Conservation (phyloP, 2,329 filamentous ascomycete genomes). For the Venturia oleaginea region DNA sequence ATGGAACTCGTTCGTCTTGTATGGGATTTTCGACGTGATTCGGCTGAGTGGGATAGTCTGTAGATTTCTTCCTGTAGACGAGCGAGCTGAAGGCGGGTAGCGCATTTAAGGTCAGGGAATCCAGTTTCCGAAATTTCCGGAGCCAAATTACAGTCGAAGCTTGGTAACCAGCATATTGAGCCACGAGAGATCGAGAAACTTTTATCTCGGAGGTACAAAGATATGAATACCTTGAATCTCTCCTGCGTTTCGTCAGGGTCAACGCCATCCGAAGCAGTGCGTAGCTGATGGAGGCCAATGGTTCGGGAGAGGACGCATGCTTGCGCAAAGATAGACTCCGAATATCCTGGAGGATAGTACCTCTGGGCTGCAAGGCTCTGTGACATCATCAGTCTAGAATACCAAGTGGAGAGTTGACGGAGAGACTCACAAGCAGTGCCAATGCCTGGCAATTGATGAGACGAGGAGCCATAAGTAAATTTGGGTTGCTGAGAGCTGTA, state of each 20-base stretch:
- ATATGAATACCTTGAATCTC: conserved; percentile 15
- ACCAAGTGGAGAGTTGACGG: background rate
- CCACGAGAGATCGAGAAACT: conserved; percentile 15
- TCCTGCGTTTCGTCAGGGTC: conserved; percentile 14
- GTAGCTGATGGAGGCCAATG: conserved; percentile 15
- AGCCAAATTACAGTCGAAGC: conserved; percentile 9
- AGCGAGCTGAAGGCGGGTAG: background rate
- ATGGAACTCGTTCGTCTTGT: background rate
- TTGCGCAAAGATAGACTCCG: conserved; percentile 15
- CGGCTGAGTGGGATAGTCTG: background rate
- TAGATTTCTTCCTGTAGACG: background rate
- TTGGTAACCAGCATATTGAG: conserved; percentile 15
- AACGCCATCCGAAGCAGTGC: conserved; percentile 5
- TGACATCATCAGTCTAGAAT: background rate
- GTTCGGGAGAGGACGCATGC: conserved; percentile 16
- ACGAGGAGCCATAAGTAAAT: conserved; percentile 14
- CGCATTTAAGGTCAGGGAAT: background rate
- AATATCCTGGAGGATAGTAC: conserved; percentile 14
- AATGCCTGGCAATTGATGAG: conserved; percentile 15
- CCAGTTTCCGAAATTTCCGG: background rate
- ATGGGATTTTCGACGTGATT: background rate
- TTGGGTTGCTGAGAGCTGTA: conserved; percentile 14
- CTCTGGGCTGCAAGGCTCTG: conserved; percentile 16
- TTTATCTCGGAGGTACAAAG: conserved; percentile 16
- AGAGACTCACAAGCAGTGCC: conserved; percentile 14